Evolutionary conservation across 768 basidiomycete genomes (phyloP).

Genomic region (Boletus subparvulus): DNA sequence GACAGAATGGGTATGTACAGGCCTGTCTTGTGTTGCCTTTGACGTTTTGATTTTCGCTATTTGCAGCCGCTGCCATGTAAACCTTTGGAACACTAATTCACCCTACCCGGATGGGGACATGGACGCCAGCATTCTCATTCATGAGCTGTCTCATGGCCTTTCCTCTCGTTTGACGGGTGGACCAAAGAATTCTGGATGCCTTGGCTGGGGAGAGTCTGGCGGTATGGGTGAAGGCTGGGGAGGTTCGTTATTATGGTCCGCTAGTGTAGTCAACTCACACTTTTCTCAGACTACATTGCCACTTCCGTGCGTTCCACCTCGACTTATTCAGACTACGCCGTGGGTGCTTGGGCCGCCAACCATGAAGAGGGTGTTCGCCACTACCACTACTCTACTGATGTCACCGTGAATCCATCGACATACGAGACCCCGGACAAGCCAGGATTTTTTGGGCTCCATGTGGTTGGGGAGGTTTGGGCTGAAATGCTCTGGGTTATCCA

Average conservation of each 20-base stretch:
- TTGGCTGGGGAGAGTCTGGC: slow-evolving; percentile 92
- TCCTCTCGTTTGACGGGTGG: slow-evolving; percentile 94
- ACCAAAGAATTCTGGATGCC: slow-evolving; percentile 85
- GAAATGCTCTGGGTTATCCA: slow-evolving; percentile 83
- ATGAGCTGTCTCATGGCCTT: slow-evolving; percentile 84
- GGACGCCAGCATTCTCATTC: slow-evolving; percentile 95
- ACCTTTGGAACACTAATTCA: slow-evolving; percentile 86
- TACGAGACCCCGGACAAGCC: slow-evolving; percentile 92
- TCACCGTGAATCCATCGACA: slow-evolving; percentile 80
- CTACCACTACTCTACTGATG: slow-evolving; percentile 81
- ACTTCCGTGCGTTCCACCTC: slow-evolving; percentile 78
- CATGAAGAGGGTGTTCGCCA: slow-evolving; percentile 73
- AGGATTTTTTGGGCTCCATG: not conserved
- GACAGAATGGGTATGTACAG: slow-evolving; percentile 62
- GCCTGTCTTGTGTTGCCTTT: not conserved
- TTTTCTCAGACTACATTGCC: slow-evolving; percentile 69
- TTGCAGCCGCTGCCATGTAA: slow-evolving; percentile 79
- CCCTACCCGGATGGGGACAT: slow-evolving; percentile 94
- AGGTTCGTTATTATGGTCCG: slow-evolving; percentile 35
- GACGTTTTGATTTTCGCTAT: not conserved
- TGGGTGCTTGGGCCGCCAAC: slow-evolving; percentile 96
- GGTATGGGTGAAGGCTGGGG: slow-evolving; percentile 99
- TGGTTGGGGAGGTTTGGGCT: slow-evolving; percentile 94
- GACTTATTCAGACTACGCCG: slow-evolving; percentile 75
- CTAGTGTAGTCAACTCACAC: not conserved